Evolutionary conservation across 2,329 filamentous ascomycete genomes (phyloP), one percentile per base, ranked within the genome.

Genomic region (Penicillium sp.): DNA sequence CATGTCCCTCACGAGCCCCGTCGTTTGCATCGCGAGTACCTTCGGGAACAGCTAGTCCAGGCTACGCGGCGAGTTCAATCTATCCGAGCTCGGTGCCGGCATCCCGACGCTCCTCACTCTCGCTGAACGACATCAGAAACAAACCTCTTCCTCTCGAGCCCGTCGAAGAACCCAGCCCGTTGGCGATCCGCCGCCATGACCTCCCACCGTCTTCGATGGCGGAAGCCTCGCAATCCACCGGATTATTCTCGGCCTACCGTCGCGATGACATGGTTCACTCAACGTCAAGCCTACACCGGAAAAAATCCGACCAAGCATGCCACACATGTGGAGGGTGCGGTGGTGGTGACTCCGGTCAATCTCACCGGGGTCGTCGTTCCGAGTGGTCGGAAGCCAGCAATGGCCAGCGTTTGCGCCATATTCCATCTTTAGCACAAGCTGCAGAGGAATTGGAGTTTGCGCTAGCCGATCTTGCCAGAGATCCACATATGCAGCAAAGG

Each of bases 81-180:
- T 18, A 39, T 14, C 14, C 24, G 19, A 27, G 9, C 22, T 27
- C 19, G 24, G 19, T 18, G 56, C 61, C 44, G 36, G 54, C 44
- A 64, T 50, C 59, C 33, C 54, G 62, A 50, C 58, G 52, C 27
- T 40, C 66, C 22, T 65, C 63, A 24, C 64, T 65, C 22, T 70
- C 69, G 1, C 59, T 69, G 22, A 62, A 64, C 13, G 66, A 75
- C 22, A 55, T 72, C 19, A 73, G 65, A 56, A 75, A 78, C 54
- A 79, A 79, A 52, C 76, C 77, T 7, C 69, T 79, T 5, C 77
- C 78, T 16, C 66, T 71, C 5, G 74, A 74, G 22, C 77, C 77
- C 27, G 64, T 67, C 1, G 67, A 71, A 39, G 63, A 66, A 50
- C 54, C 73, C 46, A 62, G 66, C 6, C 74, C 73, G n/a, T 58